Base-by-base conservation (phyloP, 768 basidiomycete species). In the Pleurotus djamor region DNA sequence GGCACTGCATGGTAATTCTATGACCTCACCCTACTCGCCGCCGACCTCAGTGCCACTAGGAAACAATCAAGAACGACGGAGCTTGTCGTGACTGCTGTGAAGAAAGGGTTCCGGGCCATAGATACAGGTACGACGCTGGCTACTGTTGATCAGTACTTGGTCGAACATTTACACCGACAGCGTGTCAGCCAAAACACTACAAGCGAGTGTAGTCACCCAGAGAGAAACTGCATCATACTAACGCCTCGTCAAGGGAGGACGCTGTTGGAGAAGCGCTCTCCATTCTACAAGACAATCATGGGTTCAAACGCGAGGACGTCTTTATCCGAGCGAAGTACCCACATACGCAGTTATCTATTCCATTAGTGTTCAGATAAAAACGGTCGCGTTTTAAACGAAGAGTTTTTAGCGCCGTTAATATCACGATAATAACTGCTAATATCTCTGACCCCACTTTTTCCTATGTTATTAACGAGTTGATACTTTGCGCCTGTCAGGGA, bases 281-380 rank as follows among this genome's bases (percentile, higher is more conserved):
- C 35, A 75, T 76, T 32, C 73, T 92, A 28, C 73, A 80, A 61
- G 79, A 74, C 6, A 76, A 83, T 44, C 83, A 90, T 61, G 79
- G 78, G 4, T 78, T 91, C 57, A 82, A 81, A 57, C 83, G 93
- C 4, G 81, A 90, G 66, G 85, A 89, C 54, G 63, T 94, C 3
- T 91, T 84, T 68, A 70, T 94, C 33, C 92, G 94, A 71, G 92
- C 92, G 35, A 94, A 95, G 88, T 91, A 65, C 38, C 44, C 13
- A 35, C 37, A 10, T 13, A 45, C 34, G 16, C 14, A 5, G 32
- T 36, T 28, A 7, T 28, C 21, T 21, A n/a, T 57, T 16, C 1
- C 10, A 28, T 28, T 1, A 28, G n/a, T n/a, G n/a, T n/a, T n/a
- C n/a, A n/a, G n/a, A n/a, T n/a, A n/a, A n/a, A n/a, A n/a, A n/a